phyloP scores from a whole-genome alignment of 2,329 filamentous ascomycete species.

The Xylaria sp. region DNA sequence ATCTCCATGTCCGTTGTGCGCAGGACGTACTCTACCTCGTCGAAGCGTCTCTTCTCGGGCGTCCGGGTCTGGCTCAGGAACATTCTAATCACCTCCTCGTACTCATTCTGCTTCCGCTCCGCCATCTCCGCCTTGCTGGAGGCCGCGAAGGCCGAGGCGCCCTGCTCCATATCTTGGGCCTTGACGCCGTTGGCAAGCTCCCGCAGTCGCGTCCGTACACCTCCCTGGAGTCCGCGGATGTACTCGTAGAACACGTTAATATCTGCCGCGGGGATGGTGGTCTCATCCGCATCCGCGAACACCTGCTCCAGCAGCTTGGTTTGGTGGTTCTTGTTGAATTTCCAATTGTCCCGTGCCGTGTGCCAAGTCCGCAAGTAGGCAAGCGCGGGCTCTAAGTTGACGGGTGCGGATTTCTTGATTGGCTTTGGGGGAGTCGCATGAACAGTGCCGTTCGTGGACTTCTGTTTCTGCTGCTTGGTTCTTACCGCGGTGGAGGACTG shows the following conservation, averaged over 20 bases:
- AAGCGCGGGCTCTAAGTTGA: conserved; percentile 72
- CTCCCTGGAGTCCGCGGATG: conserved; percentile 81
- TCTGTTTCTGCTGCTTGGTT: conserved; percentile 52
- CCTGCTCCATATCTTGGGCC: conserved; percentile 65
- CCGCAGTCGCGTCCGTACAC: conserved; percentile 74
- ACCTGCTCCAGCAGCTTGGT: conserved; percentile 85
- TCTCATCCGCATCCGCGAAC: conserved; percentile 70
- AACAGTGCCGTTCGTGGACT: conserved; percentile 52
- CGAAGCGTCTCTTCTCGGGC: conserved; percentile 61
- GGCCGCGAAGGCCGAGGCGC: conserved; percentile 60
- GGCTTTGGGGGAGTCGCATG: conserved; percentile 43
- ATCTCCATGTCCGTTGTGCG: conserved; percentile 63
- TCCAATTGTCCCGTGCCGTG: conserved; percentile 78
- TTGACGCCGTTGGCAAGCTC: conserved; percentile 73
- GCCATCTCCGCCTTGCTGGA: conserved; percentile 54
- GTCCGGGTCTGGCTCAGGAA: conserved; percentile 54
- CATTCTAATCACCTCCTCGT: conserved; percentile 65
- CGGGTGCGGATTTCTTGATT: conserved; percentile 48
- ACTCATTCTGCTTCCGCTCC: conserved; percentile 64
- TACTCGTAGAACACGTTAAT: conserved; percentile 79
- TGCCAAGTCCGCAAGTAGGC: conserved; percentile 83
- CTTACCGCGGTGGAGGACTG: conserved; percentile 39
- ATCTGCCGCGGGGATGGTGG: conserved; percentile 75
- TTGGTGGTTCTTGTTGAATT: conserved; percentile 96
- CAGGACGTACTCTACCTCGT: conserved; percentile 64